phyloP scores from a whole-genome alignment of 2,329 filamentous ascomycete genomes.

The Pseudocercospora eumusae region DNA sequence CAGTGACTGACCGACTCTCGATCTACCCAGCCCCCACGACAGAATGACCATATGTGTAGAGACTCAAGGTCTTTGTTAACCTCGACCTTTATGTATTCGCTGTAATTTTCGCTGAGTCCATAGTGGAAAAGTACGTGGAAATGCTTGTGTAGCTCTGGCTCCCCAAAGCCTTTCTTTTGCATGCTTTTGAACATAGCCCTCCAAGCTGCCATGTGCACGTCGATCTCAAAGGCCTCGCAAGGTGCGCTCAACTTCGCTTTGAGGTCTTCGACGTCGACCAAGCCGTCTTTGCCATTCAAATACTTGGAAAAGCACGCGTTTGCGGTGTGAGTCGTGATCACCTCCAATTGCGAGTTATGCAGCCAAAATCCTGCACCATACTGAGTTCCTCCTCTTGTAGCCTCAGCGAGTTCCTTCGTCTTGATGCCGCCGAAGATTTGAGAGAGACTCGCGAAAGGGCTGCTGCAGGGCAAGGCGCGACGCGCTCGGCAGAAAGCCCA shows the following conservation, averaged over 20 bases:
- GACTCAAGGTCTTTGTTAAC: neutral
- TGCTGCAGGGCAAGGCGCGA: neutral
- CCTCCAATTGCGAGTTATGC: neutral
- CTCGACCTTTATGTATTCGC: neutral
- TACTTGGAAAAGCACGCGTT: conserved; percentile 12
- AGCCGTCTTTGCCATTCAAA: neutral
- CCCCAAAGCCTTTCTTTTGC: neutral
- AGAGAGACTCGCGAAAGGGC: neutral
- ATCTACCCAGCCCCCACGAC: neutral
- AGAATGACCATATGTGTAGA: conserved; percentile 14
- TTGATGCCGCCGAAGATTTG: neutral
- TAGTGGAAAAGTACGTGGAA: neutral
- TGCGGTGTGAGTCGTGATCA: neutral
- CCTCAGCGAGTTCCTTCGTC: neutral
- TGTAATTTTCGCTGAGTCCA: neutral
- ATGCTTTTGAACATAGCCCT: neutral
- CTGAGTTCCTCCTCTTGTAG: no score
- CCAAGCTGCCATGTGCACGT: neutral
- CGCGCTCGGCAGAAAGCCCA: neutral
- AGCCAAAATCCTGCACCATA: neutral
- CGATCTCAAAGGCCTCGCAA: conserved; percentile 1
- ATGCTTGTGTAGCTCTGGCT: neutral
- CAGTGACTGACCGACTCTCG: conserved; percentile 5
- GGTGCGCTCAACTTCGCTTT: neutral
- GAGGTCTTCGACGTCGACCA: neutral